Base-by-base conservation (phyloP, 257 asterid species). In the Nicotiana knightiana region DNA sequence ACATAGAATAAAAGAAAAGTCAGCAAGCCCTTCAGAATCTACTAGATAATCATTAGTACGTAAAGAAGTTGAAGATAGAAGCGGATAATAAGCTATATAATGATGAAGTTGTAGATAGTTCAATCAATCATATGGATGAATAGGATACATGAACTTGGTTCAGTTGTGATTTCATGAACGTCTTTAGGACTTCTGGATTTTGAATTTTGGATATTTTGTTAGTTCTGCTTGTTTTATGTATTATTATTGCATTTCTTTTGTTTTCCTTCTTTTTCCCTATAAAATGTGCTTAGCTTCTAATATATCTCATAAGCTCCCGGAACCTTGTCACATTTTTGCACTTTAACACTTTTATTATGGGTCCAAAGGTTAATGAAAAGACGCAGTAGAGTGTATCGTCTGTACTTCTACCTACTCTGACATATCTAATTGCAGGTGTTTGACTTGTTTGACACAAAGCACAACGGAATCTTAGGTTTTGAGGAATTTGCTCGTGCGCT, bases 401-500 rank as follows among this genome's bases (percentile, higher is more conserved):
- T 28, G 30, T 68, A 67, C 84, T 70, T 81, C 86, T 71, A 48
- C 75, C 86, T 68, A 46, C 65, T 61, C 61, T 63, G 70, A 48
- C 81, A 39, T 77, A 65, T 76, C 83, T 30, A 17, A 53, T 54
- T 48, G 78, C 91, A 96, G 99, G 99, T 96, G 62, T 96, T 96
- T 73, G 99, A 96, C 86, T 89, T 96, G 88, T 96, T 96, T 80
- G 99, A 96, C 86, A 94, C 99, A 48, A 96, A 92, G 82, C 99
- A 96, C 85, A 96, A 93, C 86, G 99, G 99, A 76, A 92, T 94
- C 77, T 96, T 96, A 83, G 99, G 98, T 71, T 96, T 96, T 73
- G 99, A 96, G 89, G 99, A 96, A 86, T 96, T 96, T 65, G 98
- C 98, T 48, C 97, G 97, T 71, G 99, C 99, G 21, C 97, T 96